These are phyloP conservation scores for Chenopodium suecicum DNA, from an alignment of 148 eudicot species.

Conservation along the genomic window DNA sequence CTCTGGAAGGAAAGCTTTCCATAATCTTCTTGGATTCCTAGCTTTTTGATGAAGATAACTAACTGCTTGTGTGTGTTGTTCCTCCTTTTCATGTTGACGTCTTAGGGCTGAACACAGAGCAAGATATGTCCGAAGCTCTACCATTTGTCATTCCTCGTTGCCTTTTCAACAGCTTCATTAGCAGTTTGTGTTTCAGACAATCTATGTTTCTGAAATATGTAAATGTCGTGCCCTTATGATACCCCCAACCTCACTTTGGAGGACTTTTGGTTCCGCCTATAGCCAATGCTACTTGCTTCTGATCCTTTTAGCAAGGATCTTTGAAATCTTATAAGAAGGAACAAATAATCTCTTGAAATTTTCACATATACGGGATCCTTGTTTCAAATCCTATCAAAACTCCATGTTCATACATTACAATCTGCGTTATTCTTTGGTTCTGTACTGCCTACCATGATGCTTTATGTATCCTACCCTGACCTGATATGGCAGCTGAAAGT, in stretches of 20 bases:
- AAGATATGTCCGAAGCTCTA: not conserved
- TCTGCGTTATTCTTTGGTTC: not conserved
- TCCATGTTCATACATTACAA: not conserved
- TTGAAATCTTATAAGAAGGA: not conserved
- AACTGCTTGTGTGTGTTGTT: not conserved
- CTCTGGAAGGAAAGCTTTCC: not conserved
- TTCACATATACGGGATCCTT: not conserved
- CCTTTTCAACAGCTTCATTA: not conserved
- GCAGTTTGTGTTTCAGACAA: not conserved
- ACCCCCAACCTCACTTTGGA: not conserved
- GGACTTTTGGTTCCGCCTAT: not conserved
- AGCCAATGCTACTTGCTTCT: not conserved
- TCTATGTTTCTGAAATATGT: too few relatives aligned
- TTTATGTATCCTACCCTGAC: not conserved
- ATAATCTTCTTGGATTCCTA: not conserved
- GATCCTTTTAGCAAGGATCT: not conserved
- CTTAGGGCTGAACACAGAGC: not conserved
- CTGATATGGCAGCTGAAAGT: constrained; percentile 1
- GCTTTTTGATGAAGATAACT: not conserved
- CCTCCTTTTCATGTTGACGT: not conserved
- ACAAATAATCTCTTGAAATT: not conserved
- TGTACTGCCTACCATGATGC: not conserved
- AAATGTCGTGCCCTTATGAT: not conserved
- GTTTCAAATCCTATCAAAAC: not conserved
- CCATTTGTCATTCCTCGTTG: not conserved